Base-by-base conservation (phyloP, 352 stramenopile species). In the Pythium diclinum region DNA sequence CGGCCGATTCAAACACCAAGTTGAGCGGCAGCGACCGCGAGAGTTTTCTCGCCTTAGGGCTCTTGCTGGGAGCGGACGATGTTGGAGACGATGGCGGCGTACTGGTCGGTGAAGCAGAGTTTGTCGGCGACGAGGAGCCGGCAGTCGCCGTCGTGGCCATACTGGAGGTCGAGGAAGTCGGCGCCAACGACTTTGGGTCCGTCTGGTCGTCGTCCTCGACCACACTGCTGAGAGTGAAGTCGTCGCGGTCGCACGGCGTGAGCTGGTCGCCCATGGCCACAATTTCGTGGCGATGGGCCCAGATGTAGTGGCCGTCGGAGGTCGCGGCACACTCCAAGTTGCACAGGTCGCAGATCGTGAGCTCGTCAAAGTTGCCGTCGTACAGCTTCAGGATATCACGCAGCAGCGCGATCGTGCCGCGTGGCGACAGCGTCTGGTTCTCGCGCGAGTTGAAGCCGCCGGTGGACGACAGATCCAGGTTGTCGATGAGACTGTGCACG, bases 251-350 rank as follows among this genome's bases (percentile, higher is more conserved):
- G 33, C 65, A 71, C 25, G 65, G 65, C 11, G 59, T 67, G 33
- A 71, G 65, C 58, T 60, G 23, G 48, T 61, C 23, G 14, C 59
- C 65, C 59, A 71, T 54, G 19, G 59, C 32, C 59, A 67, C 59
- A 28, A 72, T 72, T 38, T 72, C 66, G 10, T 65, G 48, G 14
- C 66, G 66, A n/a, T 56, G 36, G 2, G 66, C 66, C 66, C 66
- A 72, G 17, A 72, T 62, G 17, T 65, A 72, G 23, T 61, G 33
- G 14, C 66, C 66, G 19, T 67, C 59, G 17, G 23, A 7, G 1
- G 65, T 71, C 34, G 55, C 59, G 0, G 65, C 65, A 42, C 66
- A 72, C 32, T 72, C 55, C 6, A 72, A 49, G 8, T 65, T 68
- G 11, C 21, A 53, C 49, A 68, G 19, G 32, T 72, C 60, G n/a